A percentile compares a stretch with the other conserved stretches of the same genome.
phyloP scores from a whole-genome alignment of 257 asterid species.

The Solanum sitiens region DNA sequence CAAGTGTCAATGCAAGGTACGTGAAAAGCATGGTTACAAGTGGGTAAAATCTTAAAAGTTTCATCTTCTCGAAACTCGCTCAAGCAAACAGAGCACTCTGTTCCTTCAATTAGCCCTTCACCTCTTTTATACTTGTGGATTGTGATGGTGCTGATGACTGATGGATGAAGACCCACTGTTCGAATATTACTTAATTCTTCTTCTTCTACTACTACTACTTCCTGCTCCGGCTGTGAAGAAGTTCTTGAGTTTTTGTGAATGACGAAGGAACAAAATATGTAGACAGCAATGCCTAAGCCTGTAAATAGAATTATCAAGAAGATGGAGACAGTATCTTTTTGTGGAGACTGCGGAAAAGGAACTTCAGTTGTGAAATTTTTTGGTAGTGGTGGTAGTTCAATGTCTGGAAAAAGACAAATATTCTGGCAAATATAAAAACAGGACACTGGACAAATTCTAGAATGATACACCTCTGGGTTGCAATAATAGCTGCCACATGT shows the following conservation, averaged over 20 bases:
- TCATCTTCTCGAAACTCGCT: constrained; percentile 61
- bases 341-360: not conserved
- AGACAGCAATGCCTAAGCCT: constrained; percentile 24
- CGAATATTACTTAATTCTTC: constrained; percentile 25
- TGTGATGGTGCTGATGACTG: constrained; percentile 50
- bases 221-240: not conserved
- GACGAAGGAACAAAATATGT: constrained; percentile 24
- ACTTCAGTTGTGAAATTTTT: not conserved
- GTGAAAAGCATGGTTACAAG: constrained; percentile 80
- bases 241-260: constrained; percentile 15
- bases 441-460: not conserved
- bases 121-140: constrained; percentile 41
- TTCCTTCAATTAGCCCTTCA: constrained; percentile 53
- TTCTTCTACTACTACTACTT: not conserved
- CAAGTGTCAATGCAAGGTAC: constrained; percentile 72
- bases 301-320: constrained; percentile 21
- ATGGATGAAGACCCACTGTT: constrained; percentile 52
- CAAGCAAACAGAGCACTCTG: constrained; percentile 75
- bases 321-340: constrained; percentile 9
- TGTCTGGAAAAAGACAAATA: not conserved
- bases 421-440: constrained; percentile 14
- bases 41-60: constrained; percentile 48
- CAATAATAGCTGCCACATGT: constrained; percentile 9
- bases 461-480: not conserved
- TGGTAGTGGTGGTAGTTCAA: constrained; percentile 8